Evolutionary conservation across 2,329 filamentous ascomycete species (phyloP).

Genomic region (Colletotrichum cuscutae): DNA sequence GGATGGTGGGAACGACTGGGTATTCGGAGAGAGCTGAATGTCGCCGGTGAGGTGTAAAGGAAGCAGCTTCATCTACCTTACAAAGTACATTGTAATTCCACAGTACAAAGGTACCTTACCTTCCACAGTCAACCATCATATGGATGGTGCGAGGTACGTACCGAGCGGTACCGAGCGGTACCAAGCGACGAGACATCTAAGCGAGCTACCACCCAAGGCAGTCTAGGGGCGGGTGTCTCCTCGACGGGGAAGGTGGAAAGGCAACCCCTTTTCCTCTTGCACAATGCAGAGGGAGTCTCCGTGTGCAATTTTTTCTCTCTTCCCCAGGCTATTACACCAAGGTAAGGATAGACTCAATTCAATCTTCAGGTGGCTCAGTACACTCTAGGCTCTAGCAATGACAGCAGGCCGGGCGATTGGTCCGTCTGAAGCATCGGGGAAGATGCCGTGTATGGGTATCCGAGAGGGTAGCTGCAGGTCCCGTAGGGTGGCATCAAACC

Average conservation of each 20-base stretch:
- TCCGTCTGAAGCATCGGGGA: background rate
- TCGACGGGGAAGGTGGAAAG: constrained; percentile 6
- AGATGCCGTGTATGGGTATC: background rate
- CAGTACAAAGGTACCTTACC: too few relatives aligned
- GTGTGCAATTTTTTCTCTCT: background rate
- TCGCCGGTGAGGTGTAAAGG: background rate
- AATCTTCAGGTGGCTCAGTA: background rate
- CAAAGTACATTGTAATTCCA: too few relatives aligned
- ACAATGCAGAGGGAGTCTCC: background rate
- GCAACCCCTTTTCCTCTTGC: constrained; percentile 1
- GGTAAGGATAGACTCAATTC: background rate
- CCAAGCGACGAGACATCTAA: background rate
- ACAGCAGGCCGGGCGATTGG: background rate
- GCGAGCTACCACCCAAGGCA: background rate
- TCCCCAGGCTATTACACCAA: background rate
- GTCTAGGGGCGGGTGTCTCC: background rate
- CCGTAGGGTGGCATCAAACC: constrained; percentile 27
- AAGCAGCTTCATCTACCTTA: background rate
- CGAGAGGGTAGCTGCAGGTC: constrained; percentile 4
- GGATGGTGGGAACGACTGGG: background rate
- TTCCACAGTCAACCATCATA: background rate
- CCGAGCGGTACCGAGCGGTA: background rate
- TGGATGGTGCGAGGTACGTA: background rate
- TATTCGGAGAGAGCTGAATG: background rate
- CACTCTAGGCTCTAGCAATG: background rate